Evolutionary conservation across 2,329 filamentous ascomycete species (phyloP).

Genomic region (Ceratocystiopsis minuta): DNA sequence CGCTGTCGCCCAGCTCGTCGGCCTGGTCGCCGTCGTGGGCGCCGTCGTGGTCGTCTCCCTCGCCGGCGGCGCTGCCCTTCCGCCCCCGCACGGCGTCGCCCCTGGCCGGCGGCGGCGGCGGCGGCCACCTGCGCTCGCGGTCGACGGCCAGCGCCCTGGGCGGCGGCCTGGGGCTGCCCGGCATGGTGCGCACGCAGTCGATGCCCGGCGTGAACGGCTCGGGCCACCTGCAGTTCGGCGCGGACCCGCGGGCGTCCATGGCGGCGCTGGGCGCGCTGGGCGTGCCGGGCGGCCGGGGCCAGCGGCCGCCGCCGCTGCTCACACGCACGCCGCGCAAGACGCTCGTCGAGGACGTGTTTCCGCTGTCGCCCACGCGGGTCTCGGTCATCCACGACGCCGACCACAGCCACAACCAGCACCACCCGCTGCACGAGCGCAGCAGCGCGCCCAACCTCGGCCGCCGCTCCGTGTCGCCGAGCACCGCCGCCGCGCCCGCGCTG

Average conservation of each 20-base stretch:
- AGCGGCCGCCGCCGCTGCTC: conserved; percentile 21
- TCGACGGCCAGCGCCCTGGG: conserved; percentile 36
- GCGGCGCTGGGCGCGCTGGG: conserved; percentile 28
- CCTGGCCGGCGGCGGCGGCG: conserved; percentile 34
- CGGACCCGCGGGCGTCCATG: conserved; percentile 34
- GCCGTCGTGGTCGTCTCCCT: conserved; percentile 16
- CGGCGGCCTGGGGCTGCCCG: conserved; percentile 13
- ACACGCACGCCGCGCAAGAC: conserved; percentile 30
- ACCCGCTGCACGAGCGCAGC: conserved; percentile 28
- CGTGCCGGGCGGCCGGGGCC: conserved; percentile 16
- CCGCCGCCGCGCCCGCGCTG: conserved; percentile 1
- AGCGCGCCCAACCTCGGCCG: conserved; percentile 30
- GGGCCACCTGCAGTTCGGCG: conserved; percentile 37
- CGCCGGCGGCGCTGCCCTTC: conserved; percentile 31
- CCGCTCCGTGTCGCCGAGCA: conserved; percentile 3
- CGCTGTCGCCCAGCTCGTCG: conserved; percentile 30
- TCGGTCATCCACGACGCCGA: conserved; percentile 31
- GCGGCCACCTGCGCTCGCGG: conserved; percentile 35
- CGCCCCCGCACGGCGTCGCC: conserved; percentile 46
- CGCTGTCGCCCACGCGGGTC: conserved; percentile 32
- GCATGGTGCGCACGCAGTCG: conserved; percentile 45
- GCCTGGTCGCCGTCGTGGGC: not conserved
- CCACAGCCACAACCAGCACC: conserved; percentile 16
- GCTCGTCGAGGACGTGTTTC: conserved; percentile 38
- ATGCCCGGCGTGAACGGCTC: conserved; percentile 44